A percentile compares a stretch with the other conserved stretches of the same genome.
These are phyloP conservation scores for Podila verticillata DNA, from an alignment of 192 early-diverging fungal genomes.

Conservation along the genomic window DNA sequence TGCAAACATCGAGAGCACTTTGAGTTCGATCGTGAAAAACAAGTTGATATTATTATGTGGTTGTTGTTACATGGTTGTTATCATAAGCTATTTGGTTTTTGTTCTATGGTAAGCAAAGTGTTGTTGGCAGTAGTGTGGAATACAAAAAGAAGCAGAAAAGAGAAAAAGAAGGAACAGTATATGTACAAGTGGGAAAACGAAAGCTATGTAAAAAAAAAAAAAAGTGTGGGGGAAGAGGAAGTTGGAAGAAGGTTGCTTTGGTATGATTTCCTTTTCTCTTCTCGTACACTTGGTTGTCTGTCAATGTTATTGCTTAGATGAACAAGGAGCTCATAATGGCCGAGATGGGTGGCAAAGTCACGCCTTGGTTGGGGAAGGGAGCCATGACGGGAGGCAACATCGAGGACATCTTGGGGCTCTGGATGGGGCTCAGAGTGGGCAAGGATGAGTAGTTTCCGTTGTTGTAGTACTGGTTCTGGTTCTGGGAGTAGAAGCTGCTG, in stretches of 20 bases:
- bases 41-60: background rate
- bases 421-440: conserved; percentile 23
- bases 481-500: conserved; percentile 25
- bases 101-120: background rate
- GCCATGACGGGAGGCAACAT: conserved; percentile 47
- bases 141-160: background rate
- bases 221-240: background rate
- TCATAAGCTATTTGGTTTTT: background rate
- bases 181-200: background rate
- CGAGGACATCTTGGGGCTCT: conserved; percentile 21
- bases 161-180: background rate
- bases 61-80: background rate
- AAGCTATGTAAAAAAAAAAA: background rate
- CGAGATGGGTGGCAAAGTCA: conserved; percentile 51
- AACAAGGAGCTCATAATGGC: conserved; percentile 48
- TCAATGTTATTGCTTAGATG: conserved; percentile 17
- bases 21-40: no score
- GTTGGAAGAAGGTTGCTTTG: background rate
- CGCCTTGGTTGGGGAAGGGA: conserved; percentile 33
- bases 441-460: conserved; percentile 8
- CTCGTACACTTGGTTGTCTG: background rate
- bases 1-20: no score
- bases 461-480: background rate
- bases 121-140: background rate
- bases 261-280: background rate